A percentile compares a stretch with the other conserved stretches of the same genome.
Evolutionary conservation across 257 asterid species (phyloP).

Genomic region (Solanum pinnatisectum): DNA sequence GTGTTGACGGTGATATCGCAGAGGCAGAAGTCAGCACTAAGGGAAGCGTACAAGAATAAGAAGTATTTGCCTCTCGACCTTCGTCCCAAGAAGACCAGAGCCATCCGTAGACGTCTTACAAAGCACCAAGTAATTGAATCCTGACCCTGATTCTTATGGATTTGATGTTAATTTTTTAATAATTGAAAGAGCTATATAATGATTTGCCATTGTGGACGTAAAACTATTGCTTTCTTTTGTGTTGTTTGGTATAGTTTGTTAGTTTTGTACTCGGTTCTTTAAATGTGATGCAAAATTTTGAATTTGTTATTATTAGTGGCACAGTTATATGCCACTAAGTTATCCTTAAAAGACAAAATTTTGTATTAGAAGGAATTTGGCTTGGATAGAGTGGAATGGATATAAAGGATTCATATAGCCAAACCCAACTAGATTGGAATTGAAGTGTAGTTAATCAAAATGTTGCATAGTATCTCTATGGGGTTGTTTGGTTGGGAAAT

Average conservation of each 20-base stretch:
- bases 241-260: background rate
- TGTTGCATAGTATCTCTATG: background rate
- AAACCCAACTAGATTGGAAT: background rate
- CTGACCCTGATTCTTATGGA: background rate
- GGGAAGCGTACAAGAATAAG: conserved; percentile 62
- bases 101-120: conserved; percentile 56
- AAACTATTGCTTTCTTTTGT: background rate
- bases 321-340: background rate
- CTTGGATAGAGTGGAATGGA: background rate
- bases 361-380: background rate
- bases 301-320: background rate
- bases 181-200: background rate
- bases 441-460: background rate
- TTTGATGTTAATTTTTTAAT: background rate
- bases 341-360: background rate
- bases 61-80: conserved; percentile 29
- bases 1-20: background rate
- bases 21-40: conserved; percentile 47
- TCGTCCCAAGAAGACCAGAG: background rate
- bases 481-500: too few species aligned
- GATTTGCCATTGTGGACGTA: background rate
- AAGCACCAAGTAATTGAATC: conserved; percentile 44
- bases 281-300: background rate
- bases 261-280: background rate
- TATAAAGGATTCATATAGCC: background rate